Conservation (phyloP, 140 eudicot species). For the Flaveria floridana region DNA sequence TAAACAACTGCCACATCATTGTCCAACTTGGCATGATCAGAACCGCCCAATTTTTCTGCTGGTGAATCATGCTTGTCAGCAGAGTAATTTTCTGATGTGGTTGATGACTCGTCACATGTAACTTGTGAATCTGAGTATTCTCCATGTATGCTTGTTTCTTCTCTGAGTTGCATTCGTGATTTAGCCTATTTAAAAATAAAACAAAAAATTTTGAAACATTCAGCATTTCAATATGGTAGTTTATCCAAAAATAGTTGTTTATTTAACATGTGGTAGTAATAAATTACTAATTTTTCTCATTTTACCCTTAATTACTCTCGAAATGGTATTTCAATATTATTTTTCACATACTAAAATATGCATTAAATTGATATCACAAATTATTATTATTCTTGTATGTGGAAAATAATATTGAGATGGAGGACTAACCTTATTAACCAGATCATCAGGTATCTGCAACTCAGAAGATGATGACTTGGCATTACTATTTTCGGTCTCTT, state of each 20-base stretch:
- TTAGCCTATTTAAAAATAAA: conserved; percentile 44
- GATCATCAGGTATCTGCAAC: conserved; percentile 44
- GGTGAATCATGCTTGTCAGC: conserved; percentile 65
- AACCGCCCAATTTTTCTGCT: conserved; percentile 44
- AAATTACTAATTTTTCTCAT: background rate
- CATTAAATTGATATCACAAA: background rate
- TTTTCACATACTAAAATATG: background rate
- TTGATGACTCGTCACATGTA: conserved; percentile 80
- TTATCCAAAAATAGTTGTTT: background rate
- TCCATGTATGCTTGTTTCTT: conserved; percentile 49
- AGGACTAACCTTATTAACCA: conserved; percentile 46
- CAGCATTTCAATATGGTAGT: background rate
- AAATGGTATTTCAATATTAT: too few species aligned
- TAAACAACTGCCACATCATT: conserved; percentile 49
- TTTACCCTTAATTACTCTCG: background rate
- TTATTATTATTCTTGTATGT: background rate
- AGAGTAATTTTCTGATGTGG: conserved; percentile 61
- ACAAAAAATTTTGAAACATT: background rate
- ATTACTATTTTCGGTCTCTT: conserved; percentile 41
- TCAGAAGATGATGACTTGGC: conserved; percentile 49
- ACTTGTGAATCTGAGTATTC: conserved; percentile 72
- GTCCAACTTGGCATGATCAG: conserved; percentile 43
- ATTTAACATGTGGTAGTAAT: background rate
- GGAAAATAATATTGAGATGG: background rate
- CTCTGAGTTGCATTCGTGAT: conserved; percentile 50